Percentiles rank a stretch among this genome's conserved stretches.
phyloP scores from a whole-genome alignment of 305 asterid species.

The Vinca major region DNA sequence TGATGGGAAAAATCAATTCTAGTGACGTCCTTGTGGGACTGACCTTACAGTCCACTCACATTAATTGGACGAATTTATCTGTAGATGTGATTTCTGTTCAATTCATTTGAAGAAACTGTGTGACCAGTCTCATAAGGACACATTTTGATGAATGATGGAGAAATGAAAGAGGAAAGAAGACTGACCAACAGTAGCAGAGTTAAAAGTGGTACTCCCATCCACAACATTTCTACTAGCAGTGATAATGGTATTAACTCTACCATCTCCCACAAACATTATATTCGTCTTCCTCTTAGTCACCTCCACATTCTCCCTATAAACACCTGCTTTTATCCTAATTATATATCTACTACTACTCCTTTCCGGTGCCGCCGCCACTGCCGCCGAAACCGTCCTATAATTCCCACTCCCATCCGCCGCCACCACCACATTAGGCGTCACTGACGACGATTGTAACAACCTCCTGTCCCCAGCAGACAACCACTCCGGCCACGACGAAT shows the following conservation, averaged over 20 bases:
- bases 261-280: slow-evolving; percentile 83
- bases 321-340: slow-evolving; percentile 67
- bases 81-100: too few species aligned
- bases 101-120: too few species aligned
- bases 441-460: slow-evolving; percentile 55
- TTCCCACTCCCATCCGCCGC: slow-evolving; percentile 87
- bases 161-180: slow-evolving; percentile 1
- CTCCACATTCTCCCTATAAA: slow-evolving; percentile 74
- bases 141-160: too few species aligned
- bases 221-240: slow-evolving; percentile 56
- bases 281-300: slow-evolving; percentile 53
- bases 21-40: too few species aligned
- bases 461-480: slow-evolving; percentile 59
- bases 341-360: slow-evolving; percentile 54
- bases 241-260: slow-evolving; percentile 65
- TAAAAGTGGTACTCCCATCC: slow-evolving; percentile 80
- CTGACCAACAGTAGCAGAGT: slow-evolving; percentile 90
- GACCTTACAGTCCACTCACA: too few species aligned
- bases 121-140: too few species aligned
- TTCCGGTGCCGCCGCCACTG: slow-evolving; percentile 78
- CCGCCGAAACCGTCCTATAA: slow-evolving; percentile 55
- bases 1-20: too few species aligned
- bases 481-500: slow-evolving; percentile 61
- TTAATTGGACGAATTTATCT: too few species aligned
- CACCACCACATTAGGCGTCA: slow-evolving; percentile 53